Evolutionary conservation across 2,329 filamentous ascomycete genomes (phyloP).

Genomic region (Phialophora verrucosa): DNA sequence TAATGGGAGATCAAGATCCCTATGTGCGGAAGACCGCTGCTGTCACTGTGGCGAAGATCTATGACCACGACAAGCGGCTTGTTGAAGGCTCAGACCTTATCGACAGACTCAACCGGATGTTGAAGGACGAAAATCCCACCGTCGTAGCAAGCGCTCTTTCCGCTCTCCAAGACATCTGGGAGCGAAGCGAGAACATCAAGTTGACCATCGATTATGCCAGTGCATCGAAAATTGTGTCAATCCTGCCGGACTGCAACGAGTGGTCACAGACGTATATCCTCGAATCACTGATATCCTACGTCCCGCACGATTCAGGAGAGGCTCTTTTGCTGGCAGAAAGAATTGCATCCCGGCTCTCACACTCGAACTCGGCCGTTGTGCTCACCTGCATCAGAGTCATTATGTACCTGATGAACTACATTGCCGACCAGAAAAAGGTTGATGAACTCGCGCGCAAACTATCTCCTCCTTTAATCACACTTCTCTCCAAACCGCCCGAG

Average conservation of each 20-base stretch:
- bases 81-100: constrained; percentile 93
- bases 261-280: constrained; percentile 97
- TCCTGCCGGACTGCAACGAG: constrained; percentile 96
- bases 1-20: constrained; percentile 85
- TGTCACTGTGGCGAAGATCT: constrained; percentile 95
- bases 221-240: constrained; percentile 97
- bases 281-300: constrained; percentile 96
- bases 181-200: constrained; percentile 95
- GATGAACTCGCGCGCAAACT: constrained; percentile 86
- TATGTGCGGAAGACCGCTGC: constrained; percentile 98
- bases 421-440: constrained; percentile 87
- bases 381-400: constrained; percentile 96
- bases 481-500: constrained; percentile 93
- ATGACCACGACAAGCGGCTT: constrained; percentile 90
- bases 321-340: constrained; percentile 89
- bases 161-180: constrained; percentile 96
- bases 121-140: constrained; percentile 95
- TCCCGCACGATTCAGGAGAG: constrained; percentile 88
- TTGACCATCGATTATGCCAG: constrained; percentile 97
- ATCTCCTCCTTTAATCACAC: constrained; percentile 90
- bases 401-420: constrained; percentile 98
- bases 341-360: constrained; percentile 91
- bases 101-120: constrained; percentile 83
- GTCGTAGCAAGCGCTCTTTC: constrained; percentile 94
- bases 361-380: constrained; percentile 95